These are phyloP conservation scores for Tilletia indica DNA, from an alignment of 1,284 basidiomycete genomes.

Conservation along the genomic window DNA sequence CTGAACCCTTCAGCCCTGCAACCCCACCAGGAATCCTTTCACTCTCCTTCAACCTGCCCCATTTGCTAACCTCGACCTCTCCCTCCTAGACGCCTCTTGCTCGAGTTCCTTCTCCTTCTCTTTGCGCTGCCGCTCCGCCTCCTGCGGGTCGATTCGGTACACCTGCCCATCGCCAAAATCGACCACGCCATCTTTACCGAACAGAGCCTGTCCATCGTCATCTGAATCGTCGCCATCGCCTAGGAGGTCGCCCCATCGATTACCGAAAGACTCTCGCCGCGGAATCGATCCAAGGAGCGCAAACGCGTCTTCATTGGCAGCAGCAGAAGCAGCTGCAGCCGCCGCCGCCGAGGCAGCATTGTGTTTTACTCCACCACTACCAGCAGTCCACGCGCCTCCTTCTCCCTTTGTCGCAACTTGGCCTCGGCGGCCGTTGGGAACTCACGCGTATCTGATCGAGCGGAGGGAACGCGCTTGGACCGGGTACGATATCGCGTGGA, in stretches of 20 bases:
- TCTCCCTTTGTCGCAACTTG: constrained; percentile 40
- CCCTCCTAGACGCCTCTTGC: constrained; percentile 19
- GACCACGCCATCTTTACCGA: constrained; percentile 46
- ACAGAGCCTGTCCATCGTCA: constrained; percentile 31
- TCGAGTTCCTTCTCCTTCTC: constrained; percentile 27
- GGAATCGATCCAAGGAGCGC: constrained; percentile 49
- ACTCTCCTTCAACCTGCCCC: constrained; percentile 5
- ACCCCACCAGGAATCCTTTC: background rate
- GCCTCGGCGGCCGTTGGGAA: constrained; percentile 55
- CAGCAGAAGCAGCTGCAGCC: constrained; percentile 40
- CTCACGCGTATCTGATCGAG: constrained; percentile 26
- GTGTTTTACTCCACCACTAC: background rate
- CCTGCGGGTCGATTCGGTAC: constrained; percentile 44
- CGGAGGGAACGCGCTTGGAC: background rate
- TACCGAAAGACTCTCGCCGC: constrained; percentile 40
- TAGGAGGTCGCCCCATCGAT: constrained; percentile 53
- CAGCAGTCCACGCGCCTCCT: constrained; percentile 33
- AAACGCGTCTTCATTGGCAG: constrained; percentile 40
- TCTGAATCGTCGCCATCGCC: constrained; percentile 39
- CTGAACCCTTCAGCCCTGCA: no score
- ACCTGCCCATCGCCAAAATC: constrained; percentile 54
- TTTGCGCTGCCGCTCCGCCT: constrained; percentile 14
- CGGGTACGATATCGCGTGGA: background rate
- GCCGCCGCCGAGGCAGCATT: constrained; percentile 28
- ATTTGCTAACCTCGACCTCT: constrained; percentile 1